Evolutionary conservation across 2,329 filamentous ascomycete species (phyloP), one percentile per base, ranked within the genome.

Genomic region (Microcyclospora pomicola): DNA sequence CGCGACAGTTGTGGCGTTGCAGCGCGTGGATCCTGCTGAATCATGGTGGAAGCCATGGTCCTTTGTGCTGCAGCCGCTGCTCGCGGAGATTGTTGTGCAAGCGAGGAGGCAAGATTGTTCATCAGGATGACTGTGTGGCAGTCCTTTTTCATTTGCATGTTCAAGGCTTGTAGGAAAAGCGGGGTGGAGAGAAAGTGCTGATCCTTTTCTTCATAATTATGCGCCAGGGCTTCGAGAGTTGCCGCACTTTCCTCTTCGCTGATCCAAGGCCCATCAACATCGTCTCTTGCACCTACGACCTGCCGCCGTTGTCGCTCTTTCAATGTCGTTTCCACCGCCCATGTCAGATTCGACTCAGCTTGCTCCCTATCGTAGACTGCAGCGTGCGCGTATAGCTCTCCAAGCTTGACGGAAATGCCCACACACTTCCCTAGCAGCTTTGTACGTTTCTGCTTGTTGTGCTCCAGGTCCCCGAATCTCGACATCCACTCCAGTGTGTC

Each of bases 61-160:
- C 46, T 42, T 45, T 54, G 48, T 27, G 49, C 47, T 40, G 55
- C 44, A 15, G 47, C 38, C 15, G 49, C 55, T 6, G 55, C 51
- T 29, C 56, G 58, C 16, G 60, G 63, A 2, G 52, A 59, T 59
- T 78, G 80, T 58, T 84, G 81, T 2, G 78, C 79, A 43, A 88
- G 75, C 33, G 75, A 77, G 28, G 74, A 76, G 6, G 82, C 74
- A 42, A 88, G 69, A 57, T 88, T 88, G 64, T 86, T 87, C 82
- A 88, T 92, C 54, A 95, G 67, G 11, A 87, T 70, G 19, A 84
- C 80, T 36, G 80, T 77, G 56, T 93, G 86, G 56, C 87, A 95
- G 24, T 67, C 72, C 15, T 65, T 67, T 1, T 63, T 62, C 2
- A 75, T 69, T 56, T 75, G 79, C 33, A 91, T 62, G 13, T 77